phyloP scores from a whole-genome alignment of 169 alveolate genomes.

The Cryptosporidium meleagridis region DNA sequence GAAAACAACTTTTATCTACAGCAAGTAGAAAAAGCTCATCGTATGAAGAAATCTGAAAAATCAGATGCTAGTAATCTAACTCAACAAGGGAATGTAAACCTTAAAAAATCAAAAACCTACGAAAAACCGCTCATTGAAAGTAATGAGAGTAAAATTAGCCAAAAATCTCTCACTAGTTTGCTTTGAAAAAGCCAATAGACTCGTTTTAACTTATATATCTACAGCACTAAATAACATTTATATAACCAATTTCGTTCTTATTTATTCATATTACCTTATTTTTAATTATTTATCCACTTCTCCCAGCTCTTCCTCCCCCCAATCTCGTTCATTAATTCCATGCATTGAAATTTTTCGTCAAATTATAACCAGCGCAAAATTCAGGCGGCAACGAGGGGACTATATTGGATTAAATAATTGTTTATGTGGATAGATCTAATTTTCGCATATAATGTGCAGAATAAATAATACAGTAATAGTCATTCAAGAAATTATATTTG shows the following conservation, averaged over 20 bases:
- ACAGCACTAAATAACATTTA: too few species aligned
- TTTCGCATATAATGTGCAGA: not conserved
- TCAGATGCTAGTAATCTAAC: not conserved
- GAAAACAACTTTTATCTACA: conserved; percentile 81
- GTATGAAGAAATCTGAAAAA: conserved; percentile 3
- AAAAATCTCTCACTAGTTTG: conserved; percentile 13
- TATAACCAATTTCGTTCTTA: not conserved
- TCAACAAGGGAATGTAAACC: not conserved
- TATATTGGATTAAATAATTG: not conserved
- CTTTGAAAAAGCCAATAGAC: not conserved
- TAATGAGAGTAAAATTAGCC: conserved; percentile 67
- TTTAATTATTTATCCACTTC: not conserved
- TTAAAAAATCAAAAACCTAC: not conserved
- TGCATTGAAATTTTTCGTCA: not conserved
- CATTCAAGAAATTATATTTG: not conserved
- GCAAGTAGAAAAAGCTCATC: conserved; percentile 78
- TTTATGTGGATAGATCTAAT: conserved; percentile 7
- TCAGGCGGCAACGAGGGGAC: not conserved
- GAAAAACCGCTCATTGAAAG: conserved; percentile 6
- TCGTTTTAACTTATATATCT: not conserved
- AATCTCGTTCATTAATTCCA: not conserved
- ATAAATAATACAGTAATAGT: not conserved
- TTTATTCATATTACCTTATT: not conserved
- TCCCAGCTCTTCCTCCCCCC: not conserved
- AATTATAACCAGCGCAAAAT: not conserved